Conservation (phyloP, 2,329 filamentous ascomycete species). For the Talaromyces sp. region DNA sequence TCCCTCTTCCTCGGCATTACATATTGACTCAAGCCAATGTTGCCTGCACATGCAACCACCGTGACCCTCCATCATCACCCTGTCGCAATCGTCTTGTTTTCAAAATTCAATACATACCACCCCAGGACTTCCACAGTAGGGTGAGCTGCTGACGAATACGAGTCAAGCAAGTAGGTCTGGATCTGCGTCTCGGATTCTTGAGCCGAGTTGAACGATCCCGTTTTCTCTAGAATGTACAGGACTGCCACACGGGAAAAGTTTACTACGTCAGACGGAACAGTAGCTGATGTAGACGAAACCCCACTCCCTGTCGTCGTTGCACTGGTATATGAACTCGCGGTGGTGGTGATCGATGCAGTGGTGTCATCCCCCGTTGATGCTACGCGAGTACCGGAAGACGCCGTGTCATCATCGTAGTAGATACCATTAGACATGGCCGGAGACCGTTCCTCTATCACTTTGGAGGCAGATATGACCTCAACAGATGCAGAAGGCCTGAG, state of each 20-base stretch:
- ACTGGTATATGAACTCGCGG: too few species aligned
- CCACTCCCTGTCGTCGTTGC: slow-evolving; percentile 14
- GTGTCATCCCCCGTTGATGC: slow-evolving; percentile 16
- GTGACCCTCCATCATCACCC: slow-evolving; percentile 1
- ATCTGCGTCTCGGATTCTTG: slow-evolving; percentile 34
- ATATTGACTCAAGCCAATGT: too few species aligned
- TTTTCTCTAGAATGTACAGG: slow-evolving; percentile 46
- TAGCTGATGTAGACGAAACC: neutral
- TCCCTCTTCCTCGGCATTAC: too few species aligned
- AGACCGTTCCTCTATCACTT: slow-evolving; percentile 27
- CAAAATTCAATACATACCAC: slow-evolving; percentile 39
- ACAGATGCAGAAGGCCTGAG: neutral
- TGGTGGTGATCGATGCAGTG: slow-evolving; percentile 22
- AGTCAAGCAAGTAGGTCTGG: slow-evolving; percentile 33
- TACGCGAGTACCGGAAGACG: neutral
- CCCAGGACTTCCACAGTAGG: slow-evolving; percentile 25
- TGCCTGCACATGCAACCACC: too few species aligned
- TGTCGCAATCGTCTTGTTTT: slow-evolving; percentile 37
- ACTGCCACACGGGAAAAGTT: slow-evolving; percentile 42
- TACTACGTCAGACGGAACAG: slow-evolving; percentile 27
- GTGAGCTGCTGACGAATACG: slow-evolving; percentile 25
- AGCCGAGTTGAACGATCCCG: slow-evolving; percentile 33
- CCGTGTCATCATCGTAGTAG: slow-evolving; percentile 33
- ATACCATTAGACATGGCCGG: slow-evolving; percentile 42
- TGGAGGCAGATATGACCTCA: neutral